Evolutionary conservation across 768 basidiomycete species (phyloP), one percentile per base, ranked within the genome.

Genomic region (Pisolithus albus): DNA sequence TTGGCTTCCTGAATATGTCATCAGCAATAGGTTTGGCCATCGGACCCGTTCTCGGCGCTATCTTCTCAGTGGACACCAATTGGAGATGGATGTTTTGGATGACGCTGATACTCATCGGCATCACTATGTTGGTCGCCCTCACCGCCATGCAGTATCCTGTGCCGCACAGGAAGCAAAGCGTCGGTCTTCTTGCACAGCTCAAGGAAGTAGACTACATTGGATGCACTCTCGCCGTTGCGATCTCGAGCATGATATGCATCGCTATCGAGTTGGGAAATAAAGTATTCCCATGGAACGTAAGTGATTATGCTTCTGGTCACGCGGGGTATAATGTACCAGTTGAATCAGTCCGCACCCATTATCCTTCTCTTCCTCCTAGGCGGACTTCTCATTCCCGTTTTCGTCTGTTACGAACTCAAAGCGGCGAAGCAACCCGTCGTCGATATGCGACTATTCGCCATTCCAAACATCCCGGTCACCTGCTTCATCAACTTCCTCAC

Each of bases 31-130:
- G 75, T n/a, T 62, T 71, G 7, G 70, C 77, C 36, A 60, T 75
- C 37, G 76, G 77, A 1, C 77, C 76, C 2, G 66, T 78, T 11
- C 54, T 78, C 5, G 77, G 76, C 7, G 77, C 77, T 19, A 59
- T 72, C 36, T 66, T 78, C 46, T 70, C 75, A 4, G 70, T 74
- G 55, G 65, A 75, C 39, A 56, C 70, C 7, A 44, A 65, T 7
- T 77, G 75, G 76, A 61, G 75, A 55, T 77, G 75, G 75, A 58
- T 72, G 43, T 76, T 76, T 61, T 76, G 72, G 62, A 74, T 74
- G 50, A 69, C 70, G 0, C 45, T 69, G 37, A 58, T 69, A 7
- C 64, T 71, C 51, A 70, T 71, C 21, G 61, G 52, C 21, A 15
- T 68, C 2, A 71, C 66, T 7, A 28, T 71, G 24, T 38, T 26